phyloP scores from a whole-genome alignment of 2,329 filamentous ascomycete genomes.

The Clarireedia monteithiana region DNA sequence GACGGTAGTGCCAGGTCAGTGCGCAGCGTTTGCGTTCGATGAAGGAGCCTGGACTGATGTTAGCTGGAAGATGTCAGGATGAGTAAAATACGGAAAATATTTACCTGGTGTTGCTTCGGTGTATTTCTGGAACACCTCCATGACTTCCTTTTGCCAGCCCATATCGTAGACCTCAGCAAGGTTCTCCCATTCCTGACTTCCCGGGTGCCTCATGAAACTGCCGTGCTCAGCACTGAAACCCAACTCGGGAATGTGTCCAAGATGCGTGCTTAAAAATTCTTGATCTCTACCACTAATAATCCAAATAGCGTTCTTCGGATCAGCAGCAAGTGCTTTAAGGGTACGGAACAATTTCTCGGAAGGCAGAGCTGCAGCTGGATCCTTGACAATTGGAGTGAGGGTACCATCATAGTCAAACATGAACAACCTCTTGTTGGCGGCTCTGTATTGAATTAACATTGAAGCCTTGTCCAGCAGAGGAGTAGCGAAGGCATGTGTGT shows the following conservation, averaged over 20 bases:
- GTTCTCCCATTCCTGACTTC: constrained; percentile 75
- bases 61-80: constrained; percentile 9
- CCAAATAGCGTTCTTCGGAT: constrained; percentile 87
- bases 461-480: constrained; percentile 71
- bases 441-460: constrained; percentile 66
- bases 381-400: constrained; percentile 87
- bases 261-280: constrained; percentile 79
- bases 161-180: constrained; percentile 81
- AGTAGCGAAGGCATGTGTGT: constrained; percentile 67
- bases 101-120: constrained; percentile 77
- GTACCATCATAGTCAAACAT: constrained; percentile 99
- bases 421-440: constrained; percentile 74
- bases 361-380: constrained; percentile 82
- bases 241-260: constrained; percentile 82
- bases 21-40: constrained; percentile 93
- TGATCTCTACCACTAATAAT: constrained; percentile 95
- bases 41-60: constrained; percentile 58
- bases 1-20: constrained; percentile 94
- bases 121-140: constrained; percentile 79
- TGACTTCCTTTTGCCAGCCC: constrained; percentile 83
- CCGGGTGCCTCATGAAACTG: constrained; percentile 83
- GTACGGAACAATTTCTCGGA: constrained; percentile 75
- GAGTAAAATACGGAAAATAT: constrained; percentile 21
- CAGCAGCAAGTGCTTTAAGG: constrained; percentile 69
- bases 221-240: constrained; percentile 97